These are phyloP conservation scores for Cicer pinnatifidum DNA, from an alignment of 306 rosid genomes.

Conservation along the genomic window DNA sequence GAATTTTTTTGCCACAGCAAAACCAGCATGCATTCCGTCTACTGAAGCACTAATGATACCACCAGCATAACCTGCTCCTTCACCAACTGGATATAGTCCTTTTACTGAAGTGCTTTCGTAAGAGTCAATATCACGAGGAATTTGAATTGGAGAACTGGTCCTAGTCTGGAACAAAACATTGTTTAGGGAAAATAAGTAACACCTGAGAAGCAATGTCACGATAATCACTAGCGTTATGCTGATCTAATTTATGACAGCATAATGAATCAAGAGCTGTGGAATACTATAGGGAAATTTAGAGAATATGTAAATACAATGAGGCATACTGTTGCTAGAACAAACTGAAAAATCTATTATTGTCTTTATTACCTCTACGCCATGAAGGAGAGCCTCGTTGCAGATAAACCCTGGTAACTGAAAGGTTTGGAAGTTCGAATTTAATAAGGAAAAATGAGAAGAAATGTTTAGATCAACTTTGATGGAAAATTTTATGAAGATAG, in stretches of 20 bases:
- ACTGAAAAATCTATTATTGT: not conserved
- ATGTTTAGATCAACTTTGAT: constrained; percentile 1
- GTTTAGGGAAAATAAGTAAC: constrained; percentile 19
- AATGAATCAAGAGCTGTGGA: constrained; percentile 18
- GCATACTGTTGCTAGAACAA: constrained; percentile 16
- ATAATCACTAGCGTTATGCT: not conserved
- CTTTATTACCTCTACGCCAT: constrained; percentile 91
- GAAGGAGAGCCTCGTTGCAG: constrained; percentile 86
- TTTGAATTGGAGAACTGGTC: constrained; percentile 90
- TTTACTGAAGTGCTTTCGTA: constrained; percentile 80
- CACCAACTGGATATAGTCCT: constrained; percentile 94
- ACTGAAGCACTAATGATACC: constrained; percentile 96
- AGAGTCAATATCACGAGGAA: constrained; percentile 68
- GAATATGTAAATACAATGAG: not conserved
- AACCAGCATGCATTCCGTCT: constrained; percentile 92
- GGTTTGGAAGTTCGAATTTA: constrained; percentile 39
- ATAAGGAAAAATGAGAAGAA: not conserved
- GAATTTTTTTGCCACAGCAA: constrained; percentile 73
- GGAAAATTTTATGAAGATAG: constrained; percentile 20
- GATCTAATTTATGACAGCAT: constrained; percentile 12
- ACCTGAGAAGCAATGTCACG: constrained; percentile 24
- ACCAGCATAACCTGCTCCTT: constrained; percentile 99
- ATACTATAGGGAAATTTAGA: constrained; percentile 22
- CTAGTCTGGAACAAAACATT: constrained; percentile 70
- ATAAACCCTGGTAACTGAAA: constrained; percentile 91